Conservation (phyloP, 2,329 filamentous ascomycete species). For the Verticillium longisporum region DNA sequence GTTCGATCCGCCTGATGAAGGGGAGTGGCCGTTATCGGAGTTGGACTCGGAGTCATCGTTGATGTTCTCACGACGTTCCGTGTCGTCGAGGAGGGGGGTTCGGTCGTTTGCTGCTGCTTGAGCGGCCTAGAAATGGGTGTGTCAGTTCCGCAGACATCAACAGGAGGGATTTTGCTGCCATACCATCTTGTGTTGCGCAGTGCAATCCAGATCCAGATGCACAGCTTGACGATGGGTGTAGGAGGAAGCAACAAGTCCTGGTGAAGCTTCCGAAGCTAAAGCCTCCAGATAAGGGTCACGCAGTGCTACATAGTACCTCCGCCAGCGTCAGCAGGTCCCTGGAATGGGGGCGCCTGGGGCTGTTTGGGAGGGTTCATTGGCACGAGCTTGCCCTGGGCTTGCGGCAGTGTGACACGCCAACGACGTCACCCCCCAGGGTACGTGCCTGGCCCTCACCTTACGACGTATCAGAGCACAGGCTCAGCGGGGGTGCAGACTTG, state of each 20-base stretch:
- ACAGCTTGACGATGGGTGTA: not conserved
- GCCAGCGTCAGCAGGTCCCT: not conserved
- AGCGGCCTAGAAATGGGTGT: not conserved
- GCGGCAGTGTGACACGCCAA: not conserved
- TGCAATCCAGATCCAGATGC: not conserved
- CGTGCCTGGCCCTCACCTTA: not conserved
- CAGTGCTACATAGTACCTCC: not conserved
- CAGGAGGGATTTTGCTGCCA: not conserved
- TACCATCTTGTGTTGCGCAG: not conserved
- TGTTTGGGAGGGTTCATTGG: not conserved
- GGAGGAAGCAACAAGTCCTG: not conserved
- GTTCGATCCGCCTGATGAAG: slow-evolving; percentile 17
- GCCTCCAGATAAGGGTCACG: not conserved
- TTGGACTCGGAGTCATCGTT: slow-evolving; percentile 13
- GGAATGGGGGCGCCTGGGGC: not conserved
- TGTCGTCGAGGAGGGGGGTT: slow-evolving; percentile 33
- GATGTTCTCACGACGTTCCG: slow-evolving; percentile 16
- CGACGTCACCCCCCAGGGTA: not conserved
- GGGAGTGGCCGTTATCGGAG: slow-evolving; percentile 2
- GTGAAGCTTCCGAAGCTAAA: not conserved
- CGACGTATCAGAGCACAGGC: no score
- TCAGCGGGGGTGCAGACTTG: no score
- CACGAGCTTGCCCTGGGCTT: not conserved
- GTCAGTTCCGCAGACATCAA: not conserved
- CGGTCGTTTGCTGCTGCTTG: slow-evolving; percentile 20